Conservation (phyloP, 805 yeast genomes). For the Ogataea sp. region DNA sequence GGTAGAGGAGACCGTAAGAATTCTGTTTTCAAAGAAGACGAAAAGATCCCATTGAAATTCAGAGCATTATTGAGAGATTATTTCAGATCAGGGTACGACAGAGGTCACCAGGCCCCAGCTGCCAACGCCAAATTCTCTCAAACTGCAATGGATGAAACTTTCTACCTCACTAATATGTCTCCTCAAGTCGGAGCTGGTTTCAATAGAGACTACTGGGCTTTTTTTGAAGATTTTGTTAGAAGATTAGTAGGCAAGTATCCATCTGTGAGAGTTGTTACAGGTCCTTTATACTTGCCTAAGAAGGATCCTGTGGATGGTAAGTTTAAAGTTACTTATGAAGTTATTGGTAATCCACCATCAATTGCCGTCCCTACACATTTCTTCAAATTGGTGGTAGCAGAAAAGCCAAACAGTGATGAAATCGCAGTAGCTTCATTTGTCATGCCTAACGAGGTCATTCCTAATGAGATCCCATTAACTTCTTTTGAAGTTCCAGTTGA, state of each 20-base stretch:
- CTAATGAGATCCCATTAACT: slow-evolving; percentile 61
- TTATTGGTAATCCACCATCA: slow-evolving; percentile 93
- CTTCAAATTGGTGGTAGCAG: slow-evolving; percentile 85
- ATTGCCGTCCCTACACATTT: slow-evolving; percentile 98
- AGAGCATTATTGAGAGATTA: slow-evolving; percentile 76
- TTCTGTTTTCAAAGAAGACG: slow-evolving; percentile 84
- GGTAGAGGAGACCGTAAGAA: slow-evolving; percentile 66
- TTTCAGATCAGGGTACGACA: slow-evolving; percentile 90
- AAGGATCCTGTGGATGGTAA: slow-evolving; percentile 70
- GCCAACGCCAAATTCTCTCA: slow-evolving; percentile 93
- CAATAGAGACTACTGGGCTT: slow-evolving; percentile 97
- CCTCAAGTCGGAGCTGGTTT: slow-evolving; percentile 98
- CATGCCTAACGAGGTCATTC: slow-evolving; percentile 76
- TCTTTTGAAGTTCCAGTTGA: slow-evolving; percentile 83
- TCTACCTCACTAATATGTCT: slow-evolving; percentile 79
- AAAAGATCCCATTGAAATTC: slow-evolving; percentile 64
- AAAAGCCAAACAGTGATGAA: slow-evolving; percentile 34
- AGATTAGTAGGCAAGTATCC: slow-evolving; percentile 64
- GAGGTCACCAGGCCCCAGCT: slow-evolving; percentile 98
- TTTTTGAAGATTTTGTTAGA: slow-evolving; percentile 83
- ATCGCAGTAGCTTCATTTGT: slow-evolving; percentile 89
- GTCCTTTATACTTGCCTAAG: slow-evolving; percentile 86
- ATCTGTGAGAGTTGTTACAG: slow-evolving; percentile 82
- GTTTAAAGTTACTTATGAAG: slow-evolving; percentile 77
- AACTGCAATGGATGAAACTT: slow-evolving; percentile 91